phyloP scores from a whole-genome alignment of 257 asterid genomes.

The Petunia axillaris region DNA sequence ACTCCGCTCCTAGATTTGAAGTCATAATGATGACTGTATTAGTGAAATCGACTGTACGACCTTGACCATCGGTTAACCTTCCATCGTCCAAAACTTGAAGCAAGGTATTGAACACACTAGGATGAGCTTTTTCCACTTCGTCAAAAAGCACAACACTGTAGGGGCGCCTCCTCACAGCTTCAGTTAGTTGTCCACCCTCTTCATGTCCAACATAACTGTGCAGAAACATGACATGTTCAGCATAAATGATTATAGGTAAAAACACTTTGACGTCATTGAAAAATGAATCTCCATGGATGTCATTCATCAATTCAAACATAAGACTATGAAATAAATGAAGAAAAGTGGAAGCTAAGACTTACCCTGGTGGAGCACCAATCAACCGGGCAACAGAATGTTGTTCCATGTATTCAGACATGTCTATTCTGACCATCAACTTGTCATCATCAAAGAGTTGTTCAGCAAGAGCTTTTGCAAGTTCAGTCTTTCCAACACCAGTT shows the following conservation, averaged over 20 bases:
- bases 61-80: conserved; percentile 91
- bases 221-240: no score
- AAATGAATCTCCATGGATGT: neutral
- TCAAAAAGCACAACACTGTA: conserved; percentile 83
- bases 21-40: conserved; percentile 88
- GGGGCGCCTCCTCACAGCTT: conserved; percentile 90
- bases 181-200: conserved; percentile 94
- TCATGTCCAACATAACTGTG: conserved; percentile 86
- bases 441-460: conserved; percentile 92
- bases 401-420: conserved; percentile 98
- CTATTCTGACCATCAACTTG: conserved; percentile 71
- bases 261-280: no score
- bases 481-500: conserved; percentile 95
- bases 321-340: neutral
- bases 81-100: conserved; percentile 92
- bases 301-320: neutral
- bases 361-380: conserved; percentile 99
- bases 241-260: no score
- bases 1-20: conserved; percentile 85
- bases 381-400: conserved; percentile 88
- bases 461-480: conserved; percentile 90
- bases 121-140: conserved; percentile 91
- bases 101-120: conserved; percentile 70
- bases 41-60: conserved; percentile 81
- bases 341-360: conserved; percentile 23